Percentiles rank a stretch among this genome's conserved stretches.
These are phyloP conservation scores for Mesostigma viride DNA, from an alignment of 139 green algal species.

Conservation along the genomic window DNA sequence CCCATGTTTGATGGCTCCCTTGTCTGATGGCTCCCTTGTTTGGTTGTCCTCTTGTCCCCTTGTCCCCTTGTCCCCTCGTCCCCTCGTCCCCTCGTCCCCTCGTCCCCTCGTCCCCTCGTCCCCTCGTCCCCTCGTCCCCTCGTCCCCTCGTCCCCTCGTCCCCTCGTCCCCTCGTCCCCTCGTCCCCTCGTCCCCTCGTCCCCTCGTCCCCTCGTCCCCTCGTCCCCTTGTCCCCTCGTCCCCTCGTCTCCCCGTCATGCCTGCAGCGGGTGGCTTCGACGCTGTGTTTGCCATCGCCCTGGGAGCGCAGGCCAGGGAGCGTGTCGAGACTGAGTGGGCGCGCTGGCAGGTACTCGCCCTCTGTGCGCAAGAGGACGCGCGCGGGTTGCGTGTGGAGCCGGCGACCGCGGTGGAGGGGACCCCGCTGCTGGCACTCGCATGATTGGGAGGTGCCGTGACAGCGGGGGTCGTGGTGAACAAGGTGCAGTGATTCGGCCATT, in stretches of 20 bases:
- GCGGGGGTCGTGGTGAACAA: too few species aligned
- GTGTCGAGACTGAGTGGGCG: slow-evolving; percentile 18
- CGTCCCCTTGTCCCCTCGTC: not conserved
- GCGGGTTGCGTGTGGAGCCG: too few species aligned
- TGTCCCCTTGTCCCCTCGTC: not conserved
- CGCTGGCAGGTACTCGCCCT: too few species aligned
- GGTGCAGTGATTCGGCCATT: too few species aligned
- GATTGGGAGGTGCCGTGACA: too few species aligned
- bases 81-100: not conserved
- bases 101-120: not conserved
- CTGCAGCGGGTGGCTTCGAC: slow-evolving; percentile 23
- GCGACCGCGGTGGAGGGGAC: too few species aligned
- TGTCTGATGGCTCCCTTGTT: not conserved
- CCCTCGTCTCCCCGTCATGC: not conserved
- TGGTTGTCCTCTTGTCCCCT: not conserved
- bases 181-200: slow-evolving; percentile 5
- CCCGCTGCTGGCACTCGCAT: too few species aligned
- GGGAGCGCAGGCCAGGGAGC: not conserved
- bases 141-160: not conserved
- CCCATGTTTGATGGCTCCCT: not conserved
- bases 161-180: slow-evolving; percentile 13
- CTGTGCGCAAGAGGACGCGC: too few species aligned
- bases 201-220: not conserved
- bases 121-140: not conserved
- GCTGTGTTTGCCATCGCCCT: slow-evolving; percentile 27